phyloP scores from a whole-genome alignment of 148 eudicot species.

The Cornus florida region DNA sequence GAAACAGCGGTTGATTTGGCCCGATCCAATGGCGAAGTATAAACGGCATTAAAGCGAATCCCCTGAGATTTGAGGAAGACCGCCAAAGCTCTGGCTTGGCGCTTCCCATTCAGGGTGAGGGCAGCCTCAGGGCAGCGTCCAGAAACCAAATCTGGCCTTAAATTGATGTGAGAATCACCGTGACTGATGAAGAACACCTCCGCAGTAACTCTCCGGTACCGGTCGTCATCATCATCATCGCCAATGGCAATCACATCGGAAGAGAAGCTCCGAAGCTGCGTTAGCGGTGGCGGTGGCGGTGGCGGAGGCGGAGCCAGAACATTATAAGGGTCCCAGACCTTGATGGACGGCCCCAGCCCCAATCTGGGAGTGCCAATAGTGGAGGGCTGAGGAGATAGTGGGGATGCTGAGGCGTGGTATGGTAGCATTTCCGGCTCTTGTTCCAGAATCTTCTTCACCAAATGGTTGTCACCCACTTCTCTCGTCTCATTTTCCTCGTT shows the following conservation, averaged over 20 bases:
- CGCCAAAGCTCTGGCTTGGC: constrained; percentile 92
- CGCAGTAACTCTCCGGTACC: constrained; percentile 21
- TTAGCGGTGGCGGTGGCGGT: constrained; percentile 5
- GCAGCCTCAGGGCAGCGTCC: constrained; percentile 71
- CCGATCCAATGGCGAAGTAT: constrained; percentile 91
- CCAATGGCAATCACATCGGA: constrained; percentile 17
- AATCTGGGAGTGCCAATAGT: constrained; percentile 67
- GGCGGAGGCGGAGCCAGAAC: constrained; percentile 79
- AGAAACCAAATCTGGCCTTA: constrained; percentile 79
- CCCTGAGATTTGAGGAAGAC: constrained; percentile 91
- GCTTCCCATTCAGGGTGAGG: constrained; percentile 70
- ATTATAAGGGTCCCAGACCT: constrained; percentile 99
- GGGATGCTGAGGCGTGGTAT: constrained; percentile 94
- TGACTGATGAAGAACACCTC: constrained; percentile 81
- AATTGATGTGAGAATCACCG: constrained; percentile 79
- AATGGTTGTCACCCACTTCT: constrained; percentile 20
- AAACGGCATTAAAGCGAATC: constrained; percentile 75
- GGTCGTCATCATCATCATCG: constrained; percentile 26
- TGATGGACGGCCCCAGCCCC: constrained; percentile 56
- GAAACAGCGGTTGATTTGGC: constrained; percentile 78
- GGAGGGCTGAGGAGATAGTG: constrained; percentile 89
- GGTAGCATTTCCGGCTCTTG: constrained; percentile 98
- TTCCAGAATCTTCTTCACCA: constrained; percentile 72
- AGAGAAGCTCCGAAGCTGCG: constrained; percentile 34
- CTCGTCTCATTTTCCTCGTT: constrained; percentile 23